Evolutionary conservation across 31 red algal species (phyloP).

Genomic region (Asparagopsis taxiformis): DNA sequence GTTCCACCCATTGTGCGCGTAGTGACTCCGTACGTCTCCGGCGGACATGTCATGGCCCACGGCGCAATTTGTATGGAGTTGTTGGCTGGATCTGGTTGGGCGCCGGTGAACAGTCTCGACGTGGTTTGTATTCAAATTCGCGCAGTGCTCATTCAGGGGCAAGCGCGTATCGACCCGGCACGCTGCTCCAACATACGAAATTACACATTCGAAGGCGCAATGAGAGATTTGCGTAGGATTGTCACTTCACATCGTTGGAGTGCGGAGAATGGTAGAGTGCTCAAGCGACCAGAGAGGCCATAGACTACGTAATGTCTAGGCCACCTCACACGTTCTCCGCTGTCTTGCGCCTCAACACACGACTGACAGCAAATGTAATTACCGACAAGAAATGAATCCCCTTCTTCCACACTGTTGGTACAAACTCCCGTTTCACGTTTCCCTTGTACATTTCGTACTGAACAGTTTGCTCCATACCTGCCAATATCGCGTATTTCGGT

Average conservation of each 20-base stretch:
- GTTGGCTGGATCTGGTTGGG: conserved; percentile 59
- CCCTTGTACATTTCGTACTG: conserved; percentile 26
- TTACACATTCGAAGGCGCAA: conserved; percentile 49
- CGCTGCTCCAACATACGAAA: conserved; percentile 6
- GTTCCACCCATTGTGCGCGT: conserved; percentile 65
- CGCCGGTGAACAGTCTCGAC: conserved; percentile 63
- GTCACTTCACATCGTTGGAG: conserved; percentile 40
- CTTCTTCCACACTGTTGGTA: conserved; percentile 4
- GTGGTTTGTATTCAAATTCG: conserved; percentile 66
- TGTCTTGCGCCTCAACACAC: not conserved
- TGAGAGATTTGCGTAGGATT: conserved; percentile 33
- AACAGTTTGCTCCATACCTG: conserved; percentile 30
- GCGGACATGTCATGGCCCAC: conserved; percentile 34
- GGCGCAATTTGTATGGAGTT: conserved; percentile 78
- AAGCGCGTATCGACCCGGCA: conserved; percentile 15
- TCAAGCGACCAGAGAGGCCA: conserved; percentile 9
- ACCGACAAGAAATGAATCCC: not conserved
- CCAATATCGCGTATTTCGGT: conserved; percentile 41
- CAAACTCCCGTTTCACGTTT: conserved; percentile 13
- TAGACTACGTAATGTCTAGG: not conserved
- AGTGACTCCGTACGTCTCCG: conserved; percentile 35
- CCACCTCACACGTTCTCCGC: not conserved
- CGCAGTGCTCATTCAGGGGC: conserved; percentile 44
- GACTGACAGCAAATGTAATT: not conserved
- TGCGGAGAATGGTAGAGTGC: conserved; percentile 17